These are phyloP conservation scores for Diaporthe destruens DNA, from an alignment of 2,329 filamentous ascomycete species.

Conservation along the genomic window DNA sequence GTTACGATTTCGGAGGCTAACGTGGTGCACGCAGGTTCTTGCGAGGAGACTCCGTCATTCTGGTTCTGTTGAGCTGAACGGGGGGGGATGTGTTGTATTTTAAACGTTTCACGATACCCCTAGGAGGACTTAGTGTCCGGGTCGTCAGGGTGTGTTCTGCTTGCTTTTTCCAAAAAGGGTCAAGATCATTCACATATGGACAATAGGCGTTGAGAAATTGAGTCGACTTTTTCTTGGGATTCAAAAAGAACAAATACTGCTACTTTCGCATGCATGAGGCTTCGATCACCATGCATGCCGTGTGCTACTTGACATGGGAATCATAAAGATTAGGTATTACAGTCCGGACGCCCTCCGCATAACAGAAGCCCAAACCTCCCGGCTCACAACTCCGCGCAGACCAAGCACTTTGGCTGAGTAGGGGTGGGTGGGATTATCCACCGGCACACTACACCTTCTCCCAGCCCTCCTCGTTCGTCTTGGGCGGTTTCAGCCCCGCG, in stretches of 20 bases:
- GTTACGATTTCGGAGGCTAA: constrained; percentile 36
- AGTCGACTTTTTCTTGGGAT: constrained; percentile 39
- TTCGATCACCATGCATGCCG: constrained; percentile 15
- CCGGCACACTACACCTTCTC: constrained; percentile 44
- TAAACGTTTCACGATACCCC: constrained; percentile 41
- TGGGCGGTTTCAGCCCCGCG: constrained; percentile 65
- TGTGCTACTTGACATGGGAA: constrained; percentile 26
- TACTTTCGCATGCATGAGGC: constrained; percentile 27
- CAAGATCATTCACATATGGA: constrained; percentile 43
- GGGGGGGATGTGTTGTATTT: constrained; percentile 3
- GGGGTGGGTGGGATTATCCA: not conserved
- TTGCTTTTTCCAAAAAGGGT: constrained; percentile 38
- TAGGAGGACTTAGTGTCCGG: constrained; percentile 31
- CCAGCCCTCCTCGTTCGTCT: constrained; percentile 53
- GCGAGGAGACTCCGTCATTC: constrained; percentile 87
- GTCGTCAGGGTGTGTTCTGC: constrained; percentile 42
- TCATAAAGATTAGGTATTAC: constrained; percentile 26
- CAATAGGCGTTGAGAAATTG: constrained; percentile 43
- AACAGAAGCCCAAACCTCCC: constrained; percentile 24
- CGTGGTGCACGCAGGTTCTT: constrained; percentile 73
- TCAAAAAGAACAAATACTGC: not conserved
- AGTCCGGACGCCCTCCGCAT: constrained; percentile 30
- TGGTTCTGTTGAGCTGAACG: constrained; percentile 81
- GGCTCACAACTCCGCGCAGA: constrained; percentile 35
- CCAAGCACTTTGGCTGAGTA: constrained; percentile 9